Base-by-base conservation (phyloP, 2,329 filamentous ascomycete genomes). In the Xylaria sp. region DNA sequence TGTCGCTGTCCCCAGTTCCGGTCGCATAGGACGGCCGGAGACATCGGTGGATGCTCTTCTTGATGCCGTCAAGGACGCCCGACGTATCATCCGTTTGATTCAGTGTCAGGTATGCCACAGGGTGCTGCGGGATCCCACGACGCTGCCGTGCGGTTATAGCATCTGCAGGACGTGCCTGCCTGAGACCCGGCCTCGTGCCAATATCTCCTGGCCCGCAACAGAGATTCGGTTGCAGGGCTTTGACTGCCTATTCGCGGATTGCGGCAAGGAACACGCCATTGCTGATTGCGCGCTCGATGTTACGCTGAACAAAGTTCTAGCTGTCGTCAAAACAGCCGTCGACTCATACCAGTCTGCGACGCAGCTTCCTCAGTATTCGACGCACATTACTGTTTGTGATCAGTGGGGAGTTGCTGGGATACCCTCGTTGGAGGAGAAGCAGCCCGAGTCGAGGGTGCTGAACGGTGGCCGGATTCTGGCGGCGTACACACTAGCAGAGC, bases 231-330 rank as follows among this genome's bases (percentile, higher is more conserved):
- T 89, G 48, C 84, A 88, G 73, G 93, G 91, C 0, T 92, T 97
- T 74, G 81, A 79, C n/a, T 98, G 94, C 76, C 92, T 92, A 0
- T 91, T 93, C 70, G 67, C 79, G 9, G 84, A 84, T 2, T 97
- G 93, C 74, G 81, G 79, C 16, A 85, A 85, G 68, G 91, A 94
- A 65, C 94, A 97, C 81, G 90, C 93, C 0, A 76, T 91, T 21
- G 91, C 86, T 3, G 94, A 97, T 75, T 97, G 93, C 79, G 88
- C 86, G 55, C 81, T 91, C 8, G 93, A 97, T 81, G 91, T 97
- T 44, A 89, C 90, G 1, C 80, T 97, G 69, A 88, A 87, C 62
- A 96, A 93, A 76, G 82, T 92, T n/a, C 83, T 92, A 73, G 85
- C 88, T 21, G 80, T 87, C 16, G 83, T 93, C 61, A 84, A 85